Evolutionary conservation across 352 stramenopile species (phyloP), one percentile per base, ranked within the genome.

Genomic region (Phytophthora foliorum): DNA sequence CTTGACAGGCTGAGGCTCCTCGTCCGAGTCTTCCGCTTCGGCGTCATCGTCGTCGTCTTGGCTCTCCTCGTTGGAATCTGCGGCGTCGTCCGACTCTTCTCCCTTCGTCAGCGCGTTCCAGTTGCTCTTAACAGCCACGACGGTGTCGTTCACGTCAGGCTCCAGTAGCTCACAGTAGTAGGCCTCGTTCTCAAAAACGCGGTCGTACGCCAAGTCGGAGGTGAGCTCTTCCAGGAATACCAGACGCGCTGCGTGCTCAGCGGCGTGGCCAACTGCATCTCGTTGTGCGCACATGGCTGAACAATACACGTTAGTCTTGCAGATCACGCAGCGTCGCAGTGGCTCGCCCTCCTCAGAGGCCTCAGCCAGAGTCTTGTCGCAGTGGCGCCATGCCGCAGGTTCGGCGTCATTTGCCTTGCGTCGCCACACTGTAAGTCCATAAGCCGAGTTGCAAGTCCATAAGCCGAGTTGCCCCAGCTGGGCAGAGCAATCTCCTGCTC

Each of bases 291-390:
- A 95, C 5, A 63, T 70, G 8, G 60, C 36, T 24, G 80, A 92
- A 72, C 87, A 95, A 53, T 95, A 95, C n/a, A 88, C 74, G 57
- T 90, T 83, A 9, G 85, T 93, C 62, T 92, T 93, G 67, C 87
- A 95, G 16, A 95, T 54, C 55, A 86, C 71, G 42, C 87, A 95
- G 36, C 85, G 87, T 50, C 72, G 72, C 19, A 95, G 62, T n/a
- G 72, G 59, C 13, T 78, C 68, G n/a, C 59, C 66, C 39, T 90
- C 80, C 19, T 75, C 73, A 0, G 45, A 62, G 1, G 72, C 78
- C 9, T 86, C 77, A 14, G 61, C 61, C 17, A 81, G 42, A 34
- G 74, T 77, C 41, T 81, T 80, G 36, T 74, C 55, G 46, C 84
- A 92, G 36, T 79, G 59, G 50, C 38, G 67, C 72, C 67, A 75